These are phyloP conservation scores for Myrmaecium sp. DNA, from an alignment of 2,329 filamentous ascomycete species.

Conservation along the genomic window DNA sequence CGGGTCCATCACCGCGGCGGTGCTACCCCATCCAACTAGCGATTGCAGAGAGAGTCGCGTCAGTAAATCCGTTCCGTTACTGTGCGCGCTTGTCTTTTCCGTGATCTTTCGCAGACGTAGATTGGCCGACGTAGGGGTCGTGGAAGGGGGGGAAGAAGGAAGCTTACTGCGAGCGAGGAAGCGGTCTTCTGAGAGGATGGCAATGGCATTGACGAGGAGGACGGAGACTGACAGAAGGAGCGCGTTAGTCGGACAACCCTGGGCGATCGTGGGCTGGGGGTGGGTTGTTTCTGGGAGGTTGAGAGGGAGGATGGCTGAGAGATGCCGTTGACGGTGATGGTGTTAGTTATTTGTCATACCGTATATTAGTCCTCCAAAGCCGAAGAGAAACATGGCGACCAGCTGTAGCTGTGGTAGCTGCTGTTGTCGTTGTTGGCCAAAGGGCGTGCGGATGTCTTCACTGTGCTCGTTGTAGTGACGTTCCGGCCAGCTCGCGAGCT, in stretches of 20 bases:
- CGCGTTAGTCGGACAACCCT: constrained; percentile 2
- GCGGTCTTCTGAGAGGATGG: constrained; percentile 84
- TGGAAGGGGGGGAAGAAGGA: not conserved
- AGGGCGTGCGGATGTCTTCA: too few relatives aligned
- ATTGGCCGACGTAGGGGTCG: not conserved
- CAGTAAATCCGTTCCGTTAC: constrained; percentile 9
- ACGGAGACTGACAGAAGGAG: constrained; percentile 58
- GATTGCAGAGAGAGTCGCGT: too few relatives aligned
- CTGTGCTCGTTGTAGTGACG: too few relatives aligned
- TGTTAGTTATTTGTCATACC: constrained; percentile 30
- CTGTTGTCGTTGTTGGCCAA: too few relatives aligned
- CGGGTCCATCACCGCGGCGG: constrained; percentile 51
- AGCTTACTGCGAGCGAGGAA: constrained; percentile 65
- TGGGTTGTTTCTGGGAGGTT: constrained; percentile 8
- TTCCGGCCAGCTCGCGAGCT: too few relatives aligned
- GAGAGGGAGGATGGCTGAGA: constrained; percentile 3
- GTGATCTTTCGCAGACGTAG: constrained; percentile 1
- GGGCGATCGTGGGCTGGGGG: not conserved
- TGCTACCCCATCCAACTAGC: constrained; percentile 70
- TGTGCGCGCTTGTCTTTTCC: not conserved
- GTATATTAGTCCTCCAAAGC: constrained; percentile 56
- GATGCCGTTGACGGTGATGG: constrained; percentile 1
- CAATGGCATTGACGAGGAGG: constrained; percentile 85
- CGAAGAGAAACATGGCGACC: constrained; percentile 49
- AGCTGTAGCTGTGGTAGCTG: not conserved